Base-by-base conservation (phyloP, 2,329 filamentous ascomycete species). In the Lachnellula cervina region DNA sequence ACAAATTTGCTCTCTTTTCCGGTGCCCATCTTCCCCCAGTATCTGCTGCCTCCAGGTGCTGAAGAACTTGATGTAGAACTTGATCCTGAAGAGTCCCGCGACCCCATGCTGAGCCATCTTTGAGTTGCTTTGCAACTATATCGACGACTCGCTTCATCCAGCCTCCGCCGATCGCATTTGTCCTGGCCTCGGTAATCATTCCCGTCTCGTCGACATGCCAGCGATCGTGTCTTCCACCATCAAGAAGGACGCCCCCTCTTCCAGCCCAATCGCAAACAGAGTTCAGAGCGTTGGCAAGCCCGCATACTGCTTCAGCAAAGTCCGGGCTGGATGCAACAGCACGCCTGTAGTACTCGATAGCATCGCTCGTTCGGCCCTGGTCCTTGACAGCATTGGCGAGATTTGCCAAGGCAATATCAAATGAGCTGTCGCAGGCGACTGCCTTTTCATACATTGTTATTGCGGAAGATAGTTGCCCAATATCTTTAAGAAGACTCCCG, bases 361-460 rank as follows among this genome's bases (percentile, higher is more conserved):
- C 94, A 69, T 99, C 94, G 55, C 85, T 88, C 62, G 97, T 90
- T 44, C 89, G 84, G 2, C 94, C 94, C 64, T 95, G 90, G 70
- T 99, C 94, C 71, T 99, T 99, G 62, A 99, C 92, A 8, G 94
- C 94, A 70, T 99, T 99, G 54, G 94, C 94, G 21, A 99, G 79
- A 67, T 99, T 99, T 4, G 94, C 96, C 54, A 99, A 76, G 35
- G 94, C 94, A 67, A 99, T 99, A 68, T 99, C 94, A 67, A 99
- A 99, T 23, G 86, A 89, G n/a, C 85, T 84, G 71, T 99, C 94
- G 69, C 92, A 97, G 3, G 83, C 80, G 14, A 99, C 94, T 11
- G 94, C 94, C 63, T 90, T 86, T 72, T 97, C 91, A 68, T 99
- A 99, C 93, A 99, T 97, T 62, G 87, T 86, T 64, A 99, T 97